Evolutionary conservation across 2,329 filamentous ascomycete genomes (phyloP).

Genomic region (Cadophora luteo-olivacea): DNA sequence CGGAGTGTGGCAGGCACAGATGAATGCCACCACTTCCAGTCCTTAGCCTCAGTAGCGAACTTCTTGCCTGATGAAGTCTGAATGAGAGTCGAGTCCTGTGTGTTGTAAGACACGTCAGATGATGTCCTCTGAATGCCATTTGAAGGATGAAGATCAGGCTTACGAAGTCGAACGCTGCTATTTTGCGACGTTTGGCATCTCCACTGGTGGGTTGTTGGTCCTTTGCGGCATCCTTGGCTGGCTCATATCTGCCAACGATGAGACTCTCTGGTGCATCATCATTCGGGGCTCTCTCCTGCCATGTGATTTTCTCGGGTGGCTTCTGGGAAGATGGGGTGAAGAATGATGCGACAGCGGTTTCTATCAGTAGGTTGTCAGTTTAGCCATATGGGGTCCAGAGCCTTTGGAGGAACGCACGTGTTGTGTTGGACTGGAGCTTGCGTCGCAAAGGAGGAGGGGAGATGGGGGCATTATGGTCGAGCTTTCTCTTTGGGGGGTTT

Average conservation of each 20-base stretch:
- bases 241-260: constrained; percentile 75
- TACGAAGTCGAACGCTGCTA: constrained; percentile 76
- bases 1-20: constrained; percentile 72
- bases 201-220: constrained; percentile 34
- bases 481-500: constrained; percentile 39
- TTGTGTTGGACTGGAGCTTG: constrained; percentile 46
- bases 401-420: constrained; percentile 37
- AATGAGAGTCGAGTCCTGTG: constrained; percentile 86
- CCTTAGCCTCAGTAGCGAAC: constrained; percentile 71
- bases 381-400: neutral
- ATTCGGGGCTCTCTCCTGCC: constrained; percentile 68
- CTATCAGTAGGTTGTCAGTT: constrained; percentile 49
- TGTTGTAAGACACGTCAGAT: constrained; percentile 12
- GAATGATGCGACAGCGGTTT: constrained; percentile 78
- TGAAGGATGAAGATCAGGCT: constrained; percentile 21
- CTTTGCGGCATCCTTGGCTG: constrained; percentile 50
- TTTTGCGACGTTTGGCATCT: constrained; percentile 55
- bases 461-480: constrained; percentile 35
- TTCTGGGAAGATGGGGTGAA: constrained; percentile 90
- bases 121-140: neutral
- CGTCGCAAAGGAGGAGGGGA: constrained; percentile 45
- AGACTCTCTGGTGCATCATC: constrained; percentile 62
- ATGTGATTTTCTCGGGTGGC: constrained; percentile 75
- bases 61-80: constrained; percentile 80
- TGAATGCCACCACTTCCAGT: constrained; percentile 95